These are phyloP conservation scores for Ophiostoma australiae DNA, from an alignment of 2,329 filamentous ascomycete species.

Conservation along the genomic window DNA sequence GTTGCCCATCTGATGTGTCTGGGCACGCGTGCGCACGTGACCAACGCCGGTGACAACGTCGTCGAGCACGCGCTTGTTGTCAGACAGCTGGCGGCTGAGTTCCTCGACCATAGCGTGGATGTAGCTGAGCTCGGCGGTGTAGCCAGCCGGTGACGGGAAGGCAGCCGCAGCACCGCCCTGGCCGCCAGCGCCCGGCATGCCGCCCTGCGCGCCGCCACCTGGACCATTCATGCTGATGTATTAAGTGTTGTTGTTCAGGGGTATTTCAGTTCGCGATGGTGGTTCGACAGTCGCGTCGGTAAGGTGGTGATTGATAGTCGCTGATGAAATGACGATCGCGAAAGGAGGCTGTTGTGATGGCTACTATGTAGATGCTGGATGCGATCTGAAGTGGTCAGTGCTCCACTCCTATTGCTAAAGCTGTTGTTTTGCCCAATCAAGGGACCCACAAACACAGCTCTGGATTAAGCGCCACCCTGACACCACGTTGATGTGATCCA, in stretches of 20 bases:
- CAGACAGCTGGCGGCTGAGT: conserved; percentile 57
- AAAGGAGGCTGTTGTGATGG: background rate
- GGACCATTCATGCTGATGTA: conserved; percentile 24
- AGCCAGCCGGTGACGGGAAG: conserved; percentile 59
- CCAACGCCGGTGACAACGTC: conserved; percentile 61
- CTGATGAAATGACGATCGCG: background rate
- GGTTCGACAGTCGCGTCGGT: background rate
- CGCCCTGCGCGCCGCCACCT: conserved; percentile 20
- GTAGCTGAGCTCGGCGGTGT: conserved; percentile 63
- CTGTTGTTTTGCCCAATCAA: conserved; percentile 9
- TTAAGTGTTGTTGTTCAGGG: background rate
- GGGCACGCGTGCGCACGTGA: conserved; percentile 54
- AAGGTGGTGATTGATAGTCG: background rate
- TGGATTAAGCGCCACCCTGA: background rate
- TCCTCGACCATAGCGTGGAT: conserved; percentile 65
- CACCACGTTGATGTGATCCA: background rate
- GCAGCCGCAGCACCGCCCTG: conserved; percentile 41
- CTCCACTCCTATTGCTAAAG: conserved; percentile 10
- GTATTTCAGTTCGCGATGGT: background rate
- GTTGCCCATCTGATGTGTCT: conserved; percentile 49
- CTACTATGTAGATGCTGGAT: background rate
- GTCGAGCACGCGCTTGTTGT: conserved; percentile 57
- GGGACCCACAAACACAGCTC: conserved; percentile 4
- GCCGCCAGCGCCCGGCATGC: conserved; percentile 12
- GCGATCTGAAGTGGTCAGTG: conserved; percentile 17